A percentile compares a stretch with the other conserved stretches of the same genome.
Conservation (phyloP, 1,139 yeast species). For the Geotrichum reessii region DNA sequence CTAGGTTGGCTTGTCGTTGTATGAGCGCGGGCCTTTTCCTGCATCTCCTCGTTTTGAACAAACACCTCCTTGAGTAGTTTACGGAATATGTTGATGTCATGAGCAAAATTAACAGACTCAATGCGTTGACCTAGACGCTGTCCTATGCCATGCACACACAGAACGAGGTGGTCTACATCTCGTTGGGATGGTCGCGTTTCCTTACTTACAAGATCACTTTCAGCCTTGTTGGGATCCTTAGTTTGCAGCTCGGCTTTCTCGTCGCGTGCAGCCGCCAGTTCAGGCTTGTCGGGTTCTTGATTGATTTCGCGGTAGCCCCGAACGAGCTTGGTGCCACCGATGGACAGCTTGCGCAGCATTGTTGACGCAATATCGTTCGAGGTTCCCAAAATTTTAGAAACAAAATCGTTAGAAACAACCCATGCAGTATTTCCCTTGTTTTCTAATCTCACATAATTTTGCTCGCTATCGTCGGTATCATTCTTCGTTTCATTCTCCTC, state of each 20-base stretch:
- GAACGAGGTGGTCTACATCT: conserved; percentile 65
- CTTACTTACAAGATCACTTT: conserved; percentile 4
- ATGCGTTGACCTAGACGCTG: conserved; percentile 70
- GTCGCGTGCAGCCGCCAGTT: conserved; percentile 10
- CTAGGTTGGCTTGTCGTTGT: background rate
- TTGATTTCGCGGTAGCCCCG: conserved; percentile 25
- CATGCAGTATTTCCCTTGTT: conserved; percentile 10
- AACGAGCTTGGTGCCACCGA: conserved; percentile 26
- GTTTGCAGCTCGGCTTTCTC: conserved; percentile 11
- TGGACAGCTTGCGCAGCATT: conserved; percentile 10
- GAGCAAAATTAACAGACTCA: conserved; percentile 77
- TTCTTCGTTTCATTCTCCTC: background rate
- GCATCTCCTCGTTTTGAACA: conserved; percentile 42
- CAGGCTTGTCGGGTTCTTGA: conserved; percentile 5
- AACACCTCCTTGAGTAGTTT: conserved; percentile 56
- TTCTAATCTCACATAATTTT: conserved; percentile 1
- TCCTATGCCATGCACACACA: conserved; percentile 89
- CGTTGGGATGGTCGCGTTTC: background rate
- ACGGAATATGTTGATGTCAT: conserved; percentile 67
- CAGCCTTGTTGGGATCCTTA: conserved; percentile 2
- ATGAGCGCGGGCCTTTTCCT: conserved; percentile 6
- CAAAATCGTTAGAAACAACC: conserved; percentile 13
- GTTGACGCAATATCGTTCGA: conserved; percentile 12
- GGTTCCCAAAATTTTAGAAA: conserved; percentile 8
- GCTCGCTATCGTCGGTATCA: background rate